Evolutionary conservation across 805 yeast genomes (phyloP).

Genomic region (Yarrowia sp.): DNA sequence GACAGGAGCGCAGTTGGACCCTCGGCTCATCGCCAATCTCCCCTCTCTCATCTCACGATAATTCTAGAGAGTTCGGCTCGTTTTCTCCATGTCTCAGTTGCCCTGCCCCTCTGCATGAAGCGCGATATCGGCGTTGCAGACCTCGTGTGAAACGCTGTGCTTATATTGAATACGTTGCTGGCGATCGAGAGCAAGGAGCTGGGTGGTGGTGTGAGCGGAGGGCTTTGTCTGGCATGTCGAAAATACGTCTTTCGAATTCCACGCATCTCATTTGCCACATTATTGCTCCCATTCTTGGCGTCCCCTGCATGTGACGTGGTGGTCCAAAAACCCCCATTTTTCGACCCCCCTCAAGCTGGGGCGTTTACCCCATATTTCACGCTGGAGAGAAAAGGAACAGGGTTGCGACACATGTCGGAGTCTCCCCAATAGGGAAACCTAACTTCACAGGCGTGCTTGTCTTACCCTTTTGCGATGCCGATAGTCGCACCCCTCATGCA

Average conservation of each 20-base stretch:
- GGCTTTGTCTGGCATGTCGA: background rate
- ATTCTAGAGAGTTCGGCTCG: slow-evolving; percentile 16
- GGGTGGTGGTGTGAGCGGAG: background rate
- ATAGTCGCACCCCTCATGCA: slow-evolving; percentile 14
- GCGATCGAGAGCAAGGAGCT: slow-evolving; percentile 12
- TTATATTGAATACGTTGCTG: slow-evolving; percentile 7
- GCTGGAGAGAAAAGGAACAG: background rate
- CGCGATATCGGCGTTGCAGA: slow-evolving; percentile 34
- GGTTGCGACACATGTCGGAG: slow-evolving; percentile 26
- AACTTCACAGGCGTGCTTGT: slow-evolving; percentile 14
- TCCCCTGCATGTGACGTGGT: background rate
- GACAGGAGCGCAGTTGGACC: no score
- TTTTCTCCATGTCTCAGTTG: slow-evolving; percentile 18
- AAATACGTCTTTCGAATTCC: background rate
- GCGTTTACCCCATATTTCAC: slow-evolving; percentile 20
- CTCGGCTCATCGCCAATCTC: no score
- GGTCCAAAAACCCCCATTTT: background rate
- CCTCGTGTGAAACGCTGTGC: slow-evolving; percentile 17
- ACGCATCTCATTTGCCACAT: background rate
- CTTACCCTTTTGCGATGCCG: slow-evolving; percentile 30
- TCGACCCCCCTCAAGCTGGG: background rate
- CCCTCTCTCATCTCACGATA: slow-evolving; percentile 7
- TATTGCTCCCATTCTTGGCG: background rate
- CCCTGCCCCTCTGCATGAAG: slow-evolving; percentile 29
- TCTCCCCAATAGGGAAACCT: slow-evolving; percentile 17